These are phyloP conservation scores for Malassezia japonica DNA, from an alignment of 1,284 basidiomycete species.

Conservation along the genomic window DNA sequence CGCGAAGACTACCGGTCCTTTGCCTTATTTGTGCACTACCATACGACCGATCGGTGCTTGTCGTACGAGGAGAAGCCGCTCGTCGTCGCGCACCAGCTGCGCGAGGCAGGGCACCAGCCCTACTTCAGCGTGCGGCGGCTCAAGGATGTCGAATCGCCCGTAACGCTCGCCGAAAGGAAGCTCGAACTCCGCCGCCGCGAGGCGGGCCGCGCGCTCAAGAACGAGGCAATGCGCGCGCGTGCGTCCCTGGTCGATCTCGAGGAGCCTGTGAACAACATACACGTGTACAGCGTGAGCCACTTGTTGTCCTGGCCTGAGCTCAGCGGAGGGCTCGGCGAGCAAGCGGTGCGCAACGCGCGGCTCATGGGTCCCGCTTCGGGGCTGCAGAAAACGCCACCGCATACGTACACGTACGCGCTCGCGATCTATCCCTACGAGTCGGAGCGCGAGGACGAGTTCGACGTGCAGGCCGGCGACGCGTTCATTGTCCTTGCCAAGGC, in stretches of 20 bases:
- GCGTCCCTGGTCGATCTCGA: not conserved
- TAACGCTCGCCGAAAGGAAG: conserved; percentile 41
- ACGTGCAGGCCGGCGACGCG: conserved; percentile 66
- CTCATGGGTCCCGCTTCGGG: conserved; percentile 29
- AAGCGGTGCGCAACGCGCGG: conserved; percentile 1
- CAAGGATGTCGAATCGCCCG: conserved; percentile 88
- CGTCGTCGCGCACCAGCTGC: conserved; percentile 89
- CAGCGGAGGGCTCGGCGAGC: not conserved
- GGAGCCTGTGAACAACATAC: not conserved
- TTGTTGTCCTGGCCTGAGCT: not conserved
- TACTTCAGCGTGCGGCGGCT: conserved; percentile 99
- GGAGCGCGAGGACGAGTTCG: conserved; percentile 93
- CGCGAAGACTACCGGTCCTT: conserved; percentile 98
- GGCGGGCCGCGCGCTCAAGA: not conserved
- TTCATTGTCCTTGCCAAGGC: conserved; percentile 88
- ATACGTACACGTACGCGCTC: conserved; percentile 60
- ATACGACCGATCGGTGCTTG: conserved; percentile 78
- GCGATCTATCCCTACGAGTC: conserved; percentile 92
- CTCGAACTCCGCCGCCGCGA: not conserved
- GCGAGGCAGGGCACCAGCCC: conserved; percentile 91
- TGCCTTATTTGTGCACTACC: conserved; percentile 97
- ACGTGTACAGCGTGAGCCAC: not conserved
- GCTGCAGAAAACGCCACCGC: conserved; percentile 18
- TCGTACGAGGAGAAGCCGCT: conserved; percentile 97
- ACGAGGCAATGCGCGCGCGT: conserved; percentile 8